Evolutionary conservation across 176 grass and related monocot genomes (phyloP), one percentile per base, ranked within the genome.

Genomic region (Melocanna baccifera): DNA sequence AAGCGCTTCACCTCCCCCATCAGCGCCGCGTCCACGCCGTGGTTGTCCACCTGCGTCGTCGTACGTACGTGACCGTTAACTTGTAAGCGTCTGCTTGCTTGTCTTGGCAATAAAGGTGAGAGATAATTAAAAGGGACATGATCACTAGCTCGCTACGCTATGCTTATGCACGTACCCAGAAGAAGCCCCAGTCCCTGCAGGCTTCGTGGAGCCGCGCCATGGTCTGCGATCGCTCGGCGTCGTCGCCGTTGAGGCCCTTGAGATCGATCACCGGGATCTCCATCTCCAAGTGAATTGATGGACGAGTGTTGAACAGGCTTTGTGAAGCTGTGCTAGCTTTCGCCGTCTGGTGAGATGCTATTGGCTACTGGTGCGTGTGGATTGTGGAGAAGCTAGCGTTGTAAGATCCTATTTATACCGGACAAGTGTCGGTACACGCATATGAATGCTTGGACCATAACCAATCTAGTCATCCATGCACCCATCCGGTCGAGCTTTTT

Each of bases 241-340:
- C 93, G 85, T 77, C 63, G 71, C 46, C 57, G 81, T 28, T 7
- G 43, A 95, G 85, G 50, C 83, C 93, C 9, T 56, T n/a, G 62
- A 95, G 88, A 52, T 95, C 83, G 61, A 95, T 87, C 56, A 95
- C 90, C 20, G 93, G 90, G 73, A 95, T 92, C 63, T 88, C 93
- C 90, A 88, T 91, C 6, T 63, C 47, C 47, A 28, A 10, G 8
- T 41, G 22, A 18, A 9, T 30, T 12, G 15, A 52, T 53, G 2
- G 29, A 62, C 58, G 58, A 9, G 52, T 9, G 52, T 56, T 15
- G 5, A 45, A 12, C 43, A 1, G 40, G 40, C 40, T 42, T 42
- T 45, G 43, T 55, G 18, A 1, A 55, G 6, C 1, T 18, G 48
- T 18, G 9, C 55, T 58, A 58, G 22, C 55, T 58, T 58, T 58